phyloP scores from a whole-genome alignment of 139 green algal species.

The Coelastrella sp. region DNA sequence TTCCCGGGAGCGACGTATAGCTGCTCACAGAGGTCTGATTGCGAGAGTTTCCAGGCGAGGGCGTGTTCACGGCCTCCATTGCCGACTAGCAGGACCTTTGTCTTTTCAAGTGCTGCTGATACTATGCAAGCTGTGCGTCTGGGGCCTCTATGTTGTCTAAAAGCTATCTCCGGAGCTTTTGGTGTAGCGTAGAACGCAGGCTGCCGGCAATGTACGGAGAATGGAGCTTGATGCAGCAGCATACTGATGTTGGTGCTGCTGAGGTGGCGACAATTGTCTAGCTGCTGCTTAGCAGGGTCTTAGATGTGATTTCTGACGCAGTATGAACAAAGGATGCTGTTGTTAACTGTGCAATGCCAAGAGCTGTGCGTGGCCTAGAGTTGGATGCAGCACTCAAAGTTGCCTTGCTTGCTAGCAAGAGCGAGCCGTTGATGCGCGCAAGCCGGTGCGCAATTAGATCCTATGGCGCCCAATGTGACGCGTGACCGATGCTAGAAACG shows the following conservation, averaged over 20 bases:
- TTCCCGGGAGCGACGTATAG: constrained; percentile 91
- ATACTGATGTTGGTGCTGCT: neutral
- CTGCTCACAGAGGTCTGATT: constrained; percentile 69
- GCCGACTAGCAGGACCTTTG: constrained; percentile 91
- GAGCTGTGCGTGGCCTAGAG: too few relatives aligned
- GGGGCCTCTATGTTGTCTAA: neutral
- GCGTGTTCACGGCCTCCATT: constrained; percentile 92
- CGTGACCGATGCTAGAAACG: too few relatives aligned
- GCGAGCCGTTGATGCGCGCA: too few relatives aligned
- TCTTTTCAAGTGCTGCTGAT: constrained; percentile 19
- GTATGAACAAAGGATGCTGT: too few relatives aligned
- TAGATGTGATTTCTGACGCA: too few relatives aligned
- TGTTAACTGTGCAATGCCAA: too few relatives aligned
- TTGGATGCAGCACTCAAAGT: too few relatives aligned
- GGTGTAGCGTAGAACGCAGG: neutral
- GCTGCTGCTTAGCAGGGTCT: too few relatives aligned
- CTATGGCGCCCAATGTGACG: too few relatives aligned
- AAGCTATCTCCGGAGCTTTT: neutral
- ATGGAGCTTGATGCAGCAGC: neutral
- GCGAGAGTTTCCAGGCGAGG: constrained; percentile 89
- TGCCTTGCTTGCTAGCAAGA: too few relatives aligned
- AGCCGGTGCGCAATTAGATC: too few relatives aligned
- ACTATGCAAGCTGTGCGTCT: neutral
- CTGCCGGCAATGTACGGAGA: neutral
- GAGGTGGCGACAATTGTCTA: neutral